Percentiles rank a stretch among this genome's conserved stretches.
These are phyloP conservation scores for Sporisorium iseilematis-ciliati DNA, from an alignment of 1,284 basidiomycete genomes.

Conservation along the genomic window DNA sequence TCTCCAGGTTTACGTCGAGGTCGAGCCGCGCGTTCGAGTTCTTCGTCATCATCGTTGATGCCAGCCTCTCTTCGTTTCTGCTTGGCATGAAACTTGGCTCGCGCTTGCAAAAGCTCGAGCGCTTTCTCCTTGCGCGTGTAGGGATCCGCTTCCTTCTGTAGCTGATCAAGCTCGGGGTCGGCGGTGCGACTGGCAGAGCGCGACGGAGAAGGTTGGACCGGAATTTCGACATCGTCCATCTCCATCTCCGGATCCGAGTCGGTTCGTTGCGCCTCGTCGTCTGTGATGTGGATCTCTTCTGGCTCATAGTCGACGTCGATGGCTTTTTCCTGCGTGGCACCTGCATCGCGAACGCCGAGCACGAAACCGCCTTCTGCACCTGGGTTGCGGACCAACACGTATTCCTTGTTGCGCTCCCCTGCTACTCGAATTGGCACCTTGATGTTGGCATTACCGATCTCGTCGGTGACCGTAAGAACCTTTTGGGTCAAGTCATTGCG, in stretches of 20 bases:
- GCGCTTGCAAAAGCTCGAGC: slow-evolving; percentile 45
- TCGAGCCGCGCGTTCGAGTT: slow-evolving; percentile 15
- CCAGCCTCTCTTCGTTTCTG: slow-evolving; percentile 57
- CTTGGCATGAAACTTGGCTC: slow-evolving; percentile 58
- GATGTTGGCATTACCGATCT: slow-evolving; percentile 85
- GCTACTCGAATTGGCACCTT: slow-evolving; percentile 93
- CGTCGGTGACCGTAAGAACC: slow-evolving; percentile 90
- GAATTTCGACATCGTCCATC: slow-evolving; percentile 65
- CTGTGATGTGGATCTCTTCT: slow-evolving; percentile 44
- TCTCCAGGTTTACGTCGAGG: slow-evolving; percentile 28
- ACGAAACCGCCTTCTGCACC: slow-evolving; percentile 88
- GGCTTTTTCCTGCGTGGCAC: slow-evolving; percentile 80
- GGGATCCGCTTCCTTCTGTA: slow-evolving; percentile 49
- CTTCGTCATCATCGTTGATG: slow-evolving; percentile 43
- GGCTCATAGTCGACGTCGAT: slow-evolving; percentile 77
- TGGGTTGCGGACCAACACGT: slow-evolving; percentile 91
- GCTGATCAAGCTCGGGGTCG: slow-evolving; percentile 54
- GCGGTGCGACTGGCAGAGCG: slow-evolving; percentile 10
- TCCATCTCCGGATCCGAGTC: slow-evolving; percentile 52
- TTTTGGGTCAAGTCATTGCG: slow-evolving; percentile 94
- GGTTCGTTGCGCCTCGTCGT: slow-evolving; percentile 35
- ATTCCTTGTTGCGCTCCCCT: slow-evolving; percentile 91
- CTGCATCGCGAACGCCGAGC: slow-evolving; percentile 85
- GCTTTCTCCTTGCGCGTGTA: slow-evolving; percentile 57
- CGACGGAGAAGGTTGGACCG: slow-evolving; percentile 19